Conservation (phyloP, 2,329 filamentous ascomycete genomes). For the Colletotrichum lini region DNA sequence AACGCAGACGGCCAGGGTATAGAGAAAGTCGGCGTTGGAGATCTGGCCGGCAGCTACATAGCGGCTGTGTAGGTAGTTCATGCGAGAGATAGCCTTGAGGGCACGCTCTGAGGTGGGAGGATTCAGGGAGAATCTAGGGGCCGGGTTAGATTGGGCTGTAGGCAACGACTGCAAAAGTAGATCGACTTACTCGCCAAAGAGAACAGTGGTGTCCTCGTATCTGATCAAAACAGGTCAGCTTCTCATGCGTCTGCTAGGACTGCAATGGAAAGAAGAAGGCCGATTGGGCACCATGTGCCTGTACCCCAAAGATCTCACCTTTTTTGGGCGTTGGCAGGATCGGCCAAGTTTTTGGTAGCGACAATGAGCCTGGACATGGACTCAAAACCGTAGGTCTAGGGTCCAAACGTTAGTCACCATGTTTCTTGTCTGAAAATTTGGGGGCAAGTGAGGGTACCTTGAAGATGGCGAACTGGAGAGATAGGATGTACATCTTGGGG, state of each 20-base stretch:
- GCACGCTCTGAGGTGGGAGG: constrained; percentile 53
- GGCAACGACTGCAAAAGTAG: not conserved
- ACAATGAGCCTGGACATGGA: constrained; percentile 55
- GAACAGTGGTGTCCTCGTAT: constrained; percentile 58
- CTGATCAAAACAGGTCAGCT: constrained; percentile 43
- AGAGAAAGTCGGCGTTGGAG: constrained; percentile 55
- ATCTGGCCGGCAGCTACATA: constrained; percentile 56
- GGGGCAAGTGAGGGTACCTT: constrained; percentile 48
- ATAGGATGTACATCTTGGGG: constrained; percentile 54
- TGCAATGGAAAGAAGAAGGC: not conserved
- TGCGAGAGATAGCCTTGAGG: constrained; percentile 55
- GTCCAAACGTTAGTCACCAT: not conserved
- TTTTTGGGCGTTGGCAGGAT: constrained; percentile 51
- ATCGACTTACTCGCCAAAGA: constrained; percentile 54
- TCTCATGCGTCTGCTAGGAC: not conserved
- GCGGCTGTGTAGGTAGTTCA: constrained; percentile 57
- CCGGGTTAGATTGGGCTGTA: not conserved
- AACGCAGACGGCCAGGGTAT: constrained; percentile 70
- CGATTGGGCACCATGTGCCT: not conserved
- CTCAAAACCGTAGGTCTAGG: constrained; percentile 58
- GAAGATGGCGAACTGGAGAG: constrained; percentile 58
- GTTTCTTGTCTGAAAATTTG: not conserved
- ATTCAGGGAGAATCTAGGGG: constrained; percentile 51
- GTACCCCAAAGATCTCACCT: constrained; percentile 46
- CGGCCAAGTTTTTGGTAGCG: constrained; percentile 54